phyloP scores from a whole-genome alignment of 345 rosid genomes.

The Salix brachista region DNA sequence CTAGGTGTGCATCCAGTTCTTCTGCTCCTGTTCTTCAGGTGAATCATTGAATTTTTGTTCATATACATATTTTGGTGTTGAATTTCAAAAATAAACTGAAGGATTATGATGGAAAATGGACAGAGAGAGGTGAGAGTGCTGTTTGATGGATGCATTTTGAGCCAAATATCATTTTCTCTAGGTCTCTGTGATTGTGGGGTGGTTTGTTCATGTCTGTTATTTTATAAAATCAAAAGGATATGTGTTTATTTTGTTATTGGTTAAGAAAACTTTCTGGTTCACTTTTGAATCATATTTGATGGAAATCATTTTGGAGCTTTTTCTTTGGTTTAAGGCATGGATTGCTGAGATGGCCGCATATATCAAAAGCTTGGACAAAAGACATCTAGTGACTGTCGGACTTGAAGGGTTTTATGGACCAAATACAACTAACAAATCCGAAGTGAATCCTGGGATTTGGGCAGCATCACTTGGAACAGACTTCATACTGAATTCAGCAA shows the following conservation, averaged over 20 bases:
- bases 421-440: conserved; percentile 14
- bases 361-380: conserved; percentile 44
- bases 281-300: neutral
- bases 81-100: neutral
- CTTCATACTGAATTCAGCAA: conserved; percentile 40
- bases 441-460: conserved; percentile 49
- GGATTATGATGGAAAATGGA: neutral
- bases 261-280: neutral
- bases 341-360: conserved; percentile 46
- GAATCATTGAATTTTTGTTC: neutral
- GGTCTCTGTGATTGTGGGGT: neutral
- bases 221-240: neutral
- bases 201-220: neutral
- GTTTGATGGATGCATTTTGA: neutral
- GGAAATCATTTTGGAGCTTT: neutral
- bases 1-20: conserved; percentile 39
- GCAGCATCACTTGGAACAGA: conserved; percentile 49
- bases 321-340: conserved; percentile 36
- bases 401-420: conserved; percentile 47
- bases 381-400: conserved; percentile 42
- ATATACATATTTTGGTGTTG: neutral
- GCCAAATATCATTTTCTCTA: neutral
- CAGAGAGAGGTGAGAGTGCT: neutral
- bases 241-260: neutral
- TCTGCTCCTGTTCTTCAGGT: conserved; percentile 46